A percentile compares a stretch with the other conserved stretches of the same genome.
Evolutionary conservation across 202 grass and related monocot species (phyloP).

Genomic region (Bolboschoenoplectus hybrid): DNA sequence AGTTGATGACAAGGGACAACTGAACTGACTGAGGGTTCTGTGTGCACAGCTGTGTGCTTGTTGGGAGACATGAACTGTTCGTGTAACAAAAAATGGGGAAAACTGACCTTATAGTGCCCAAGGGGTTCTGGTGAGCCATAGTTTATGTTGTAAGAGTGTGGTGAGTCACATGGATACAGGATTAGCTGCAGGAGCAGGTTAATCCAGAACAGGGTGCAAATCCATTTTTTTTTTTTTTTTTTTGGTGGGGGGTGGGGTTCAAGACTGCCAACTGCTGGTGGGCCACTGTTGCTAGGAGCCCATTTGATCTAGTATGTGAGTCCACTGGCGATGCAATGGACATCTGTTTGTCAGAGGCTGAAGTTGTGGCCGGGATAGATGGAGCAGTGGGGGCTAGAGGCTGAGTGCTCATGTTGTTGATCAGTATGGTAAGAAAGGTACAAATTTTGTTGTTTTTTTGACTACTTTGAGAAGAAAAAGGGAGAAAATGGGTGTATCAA

Average conservation of each 20-base stretch:
- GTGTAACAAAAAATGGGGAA: conserved; percentile 53
- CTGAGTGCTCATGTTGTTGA: not conserved
- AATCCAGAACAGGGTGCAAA: conserved; percentile 53
- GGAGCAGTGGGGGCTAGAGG: not conserved
- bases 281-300: conserved; percentile 57
- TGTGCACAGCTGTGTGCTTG: conserved; percentile 49
- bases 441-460: not conserved
- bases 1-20: conserved; percentile 54
- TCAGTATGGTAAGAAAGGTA: not conserved
- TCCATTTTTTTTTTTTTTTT: conserved; percentile 54
- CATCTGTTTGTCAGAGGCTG: not conserved
- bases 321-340: conserved; percentile 61
- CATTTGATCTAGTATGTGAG: conserved; percentile 64
- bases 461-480: not conserved
- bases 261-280: conserved; percentile 55
- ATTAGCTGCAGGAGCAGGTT: conserved; percentile 58
- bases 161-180: conserved; percentile 45
- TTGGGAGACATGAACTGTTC: conserved; percentile 59
- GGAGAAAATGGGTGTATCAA: not conserved
- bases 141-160: conserved; percentile 56
- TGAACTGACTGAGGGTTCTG: conserved; percentile 49
- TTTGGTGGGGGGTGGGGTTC: conserved; percentile 43
- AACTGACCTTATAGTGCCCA: conserved; percentile 44
- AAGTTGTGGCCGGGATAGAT: conserved; percentile 35
- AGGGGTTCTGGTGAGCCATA: conserved; percentile 54